Base-by-base conservation (phyloP, 208 protist genomes). In the Trypanosoma conorhini region DNA sequence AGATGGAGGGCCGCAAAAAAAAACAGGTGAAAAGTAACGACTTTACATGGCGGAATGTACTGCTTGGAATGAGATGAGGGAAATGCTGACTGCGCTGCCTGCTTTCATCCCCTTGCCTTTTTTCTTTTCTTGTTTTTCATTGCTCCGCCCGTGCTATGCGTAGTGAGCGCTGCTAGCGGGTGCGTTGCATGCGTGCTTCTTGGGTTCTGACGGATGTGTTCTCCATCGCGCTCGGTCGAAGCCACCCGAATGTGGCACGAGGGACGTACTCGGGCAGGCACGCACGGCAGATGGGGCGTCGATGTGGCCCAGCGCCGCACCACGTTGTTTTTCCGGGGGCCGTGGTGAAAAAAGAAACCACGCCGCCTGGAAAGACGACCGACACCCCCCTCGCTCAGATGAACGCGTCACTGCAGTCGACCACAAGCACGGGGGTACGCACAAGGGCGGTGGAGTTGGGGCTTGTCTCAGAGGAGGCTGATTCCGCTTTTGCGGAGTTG, bases 251-350 rank as follows among this genome's bases (percentile, higher is more conserved):
- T 55, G 21, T 42, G 31, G 5, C 21, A 12, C 65, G 54, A 33
- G 65, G 5, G 17, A 3, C 55, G 35, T 55, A 13, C 13, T 82
- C 70, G n/a, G 61, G 77, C 17, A 77, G 82, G 5, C 64, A 79
- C n/a, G 54, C 62, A 67, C 75, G 83, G 7, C 83, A 92, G 48
- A 76, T 83, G 22, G 76, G 85, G 70, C 76, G 73, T 7, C 63
- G 35, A 19, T 84, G 70, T 73, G 83, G 81, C 5, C 77, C 77
- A 24, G 46, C 85, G 55, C 86, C 81, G 86, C 81, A 81, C 28
- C 87, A 86, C 55, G 60, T 38, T n/a, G 67, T 35, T 31, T 24
- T 56, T 33, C 30, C 40, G n/a, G 19, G n/a, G 33, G 24, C 48
- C 19, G 50, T n/a, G 35, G 57, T 31, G 31, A 0, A 7, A 40